phyloP scores from a whole-genome alignment of 345 rosid species.

The Linum tenue region DNA sequence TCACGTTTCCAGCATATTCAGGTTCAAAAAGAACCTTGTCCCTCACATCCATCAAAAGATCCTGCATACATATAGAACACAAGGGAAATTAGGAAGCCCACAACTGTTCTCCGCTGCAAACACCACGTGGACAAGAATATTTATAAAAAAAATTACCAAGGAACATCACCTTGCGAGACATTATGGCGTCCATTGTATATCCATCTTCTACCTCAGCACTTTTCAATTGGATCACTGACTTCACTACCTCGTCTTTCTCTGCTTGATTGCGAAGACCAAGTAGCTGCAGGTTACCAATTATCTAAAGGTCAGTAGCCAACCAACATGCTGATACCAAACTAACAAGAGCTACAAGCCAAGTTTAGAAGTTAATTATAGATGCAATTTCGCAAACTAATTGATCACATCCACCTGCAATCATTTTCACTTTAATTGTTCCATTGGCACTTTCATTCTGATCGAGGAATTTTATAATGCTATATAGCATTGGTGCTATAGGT shows the following conservation, averaged over 20 bases:
- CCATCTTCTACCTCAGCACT: slow-evolving; percentile 77
- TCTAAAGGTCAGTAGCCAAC: neutral
- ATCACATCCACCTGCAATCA: neutral
- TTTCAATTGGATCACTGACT: slow-evolving; percentile 67
- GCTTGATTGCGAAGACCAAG: slow-evolving; percentile 63
- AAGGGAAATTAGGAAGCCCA: slow-evolving; percentile 5
- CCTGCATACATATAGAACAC: slow-evolving; percentile 29
- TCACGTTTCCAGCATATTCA: slow-evolving; percentile 79
- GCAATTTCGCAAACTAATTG: neutral
- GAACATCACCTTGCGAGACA: slow-evolving; percentile 62
- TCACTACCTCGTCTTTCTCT: slow-evolving; percentile 92
- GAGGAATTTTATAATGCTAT: too few relatives aligned
- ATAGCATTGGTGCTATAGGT: too few relatives aligned
- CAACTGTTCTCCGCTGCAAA: neutral
- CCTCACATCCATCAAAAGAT: slow-evolving; percentile 81
- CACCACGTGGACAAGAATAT: too few relatives aligned
- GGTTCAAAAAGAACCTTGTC: slow-evolving; percentile 95
- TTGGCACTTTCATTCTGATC: neutral
- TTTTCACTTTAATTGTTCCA: neutral
- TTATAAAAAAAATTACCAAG: neutral
- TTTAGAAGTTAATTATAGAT: neutral
- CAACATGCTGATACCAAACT: neutral
- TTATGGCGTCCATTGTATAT: slow-evolving; percentile 61
- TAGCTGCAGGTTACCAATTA: slow-evolving; percentile 39
- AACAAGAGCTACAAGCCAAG: neutral